Evolutionary conservation across 495 filamentous ascomycete genomes (phyloP).

Genomic region (Penicillium verhagenii): DNA sequence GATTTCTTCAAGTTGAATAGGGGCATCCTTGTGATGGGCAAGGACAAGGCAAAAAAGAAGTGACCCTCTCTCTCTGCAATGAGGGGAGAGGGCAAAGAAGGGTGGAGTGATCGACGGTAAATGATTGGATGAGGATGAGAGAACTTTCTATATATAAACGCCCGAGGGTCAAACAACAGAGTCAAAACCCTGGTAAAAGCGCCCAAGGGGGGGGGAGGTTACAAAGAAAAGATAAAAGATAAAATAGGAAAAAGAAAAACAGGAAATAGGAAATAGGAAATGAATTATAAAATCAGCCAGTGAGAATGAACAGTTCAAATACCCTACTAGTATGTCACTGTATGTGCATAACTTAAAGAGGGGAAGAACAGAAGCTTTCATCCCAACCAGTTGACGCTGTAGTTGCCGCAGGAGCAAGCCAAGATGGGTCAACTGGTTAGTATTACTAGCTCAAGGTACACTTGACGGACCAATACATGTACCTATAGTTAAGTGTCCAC

Average conservation of each 20-base stretch:
- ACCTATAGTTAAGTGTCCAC: no score
- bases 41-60: background rate
- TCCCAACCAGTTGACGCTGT: no score
- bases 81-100: background rate
- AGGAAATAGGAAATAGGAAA: background rate
- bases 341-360: no score
- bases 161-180: background rate
- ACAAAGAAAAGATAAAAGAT: background rate
- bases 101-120: background rate
- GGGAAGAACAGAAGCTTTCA: no score
- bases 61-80: background rate
- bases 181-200: background rate
- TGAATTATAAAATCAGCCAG: no score
- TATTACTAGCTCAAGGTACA: no score
- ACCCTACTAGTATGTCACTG: no score
- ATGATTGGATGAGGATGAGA: background rate
- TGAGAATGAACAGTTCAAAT: no score
- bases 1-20: conserved; percentile 30
- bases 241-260: background rate
- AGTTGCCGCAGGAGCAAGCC: no score
- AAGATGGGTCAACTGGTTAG: no score
- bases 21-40: conserved; percentile 25
- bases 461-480: no score
- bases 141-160: conserved; percentile 1
- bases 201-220: background rate